Percentiles rank a stretch among this genome's conserved stretches.
These are phyloP conservation scores for Penicillium angulare DNA, from an alignment of 495 filamentous ascomycete species.

Conservation along the genomic window DNA sequence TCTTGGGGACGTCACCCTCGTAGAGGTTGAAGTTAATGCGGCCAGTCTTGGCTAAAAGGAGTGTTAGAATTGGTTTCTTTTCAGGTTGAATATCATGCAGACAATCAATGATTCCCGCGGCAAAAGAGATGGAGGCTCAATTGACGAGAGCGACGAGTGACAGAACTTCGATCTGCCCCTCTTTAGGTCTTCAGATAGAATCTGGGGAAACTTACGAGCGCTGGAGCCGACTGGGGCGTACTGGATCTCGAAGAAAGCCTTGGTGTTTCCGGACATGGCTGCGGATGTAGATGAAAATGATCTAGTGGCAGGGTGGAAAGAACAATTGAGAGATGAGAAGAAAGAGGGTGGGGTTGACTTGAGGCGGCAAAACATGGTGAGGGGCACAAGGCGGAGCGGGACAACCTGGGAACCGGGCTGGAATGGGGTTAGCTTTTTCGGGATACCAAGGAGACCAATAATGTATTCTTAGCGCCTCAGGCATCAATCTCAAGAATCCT, in stretches of 20 bases:
- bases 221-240: conserved; percentile 56
- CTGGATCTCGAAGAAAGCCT: conserved; percentile 66
- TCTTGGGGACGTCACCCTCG: conserved; percentile 87
- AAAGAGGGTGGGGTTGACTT: conserved; percentile 50
- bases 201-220: conserved; percentile 54
- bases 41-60: conserved; percentile 62
- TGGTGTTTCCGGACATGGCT: conserved; percentile 58
- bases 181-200: neutral
- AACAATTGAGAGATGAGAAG: conserved; percentile 50
- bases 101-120: neutral
- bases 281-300: conserved; percentile 61
- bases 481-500: neutral
- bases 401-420: conserved; percentile 28
- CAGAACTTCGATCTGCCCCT: conserved; percentile 14
- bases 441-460: conserved; percentile 15
- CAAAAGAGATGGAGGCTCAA: neutral
- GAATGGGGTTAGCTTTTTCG: conserved; percentile 26
- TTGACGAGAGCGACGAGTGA: conserved; percentile 7
- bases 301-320: conserved; percentile 45
- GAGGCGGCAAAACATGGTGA: conserved; percentile 53
- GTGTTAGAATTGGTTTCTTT: conserved; percentile 12
- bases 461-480: conserved; percentile 13
- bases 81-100: neutral
- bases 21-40: conserved; percentile 90
- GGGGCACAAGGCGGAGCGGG: conserved; percentile 40